Base-by-base conservation (phyloP, 306 rosid species). In the Begonia fuchsioides region DNA sequence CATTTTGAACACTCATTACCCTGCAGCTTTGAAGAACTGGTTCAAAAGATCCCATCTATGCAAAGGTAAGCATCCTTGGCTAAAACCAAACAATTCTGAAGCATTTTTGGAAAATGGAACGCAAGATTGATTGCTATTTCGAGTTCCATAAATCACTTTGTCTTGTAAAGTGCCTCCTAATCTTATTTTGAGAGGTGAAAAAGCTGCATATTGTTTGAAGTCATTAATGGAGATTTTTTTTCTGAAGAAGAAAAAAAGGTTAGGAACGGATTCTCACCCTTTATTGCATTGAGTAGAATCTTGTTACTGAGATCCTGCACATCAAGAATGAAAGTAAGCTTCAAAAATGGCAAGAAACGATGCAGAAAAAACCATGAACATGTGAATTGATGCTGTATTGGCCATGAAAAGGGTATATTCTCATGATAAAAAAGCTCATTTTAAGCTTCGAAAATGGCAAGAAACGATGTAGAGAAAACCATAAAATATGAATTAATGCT, bases 121-220 rank as follows among this genome's bases (percentile, higher is more conserved):
- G 54, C 95, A 90, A 11, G 73, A 72, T 47, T 63, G 55, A 14
- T 49, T 53, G 54, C 65, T 50, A 50, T 79, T 83, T 40, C 60
- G 63, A 44, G 93, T 90, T 2, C 64, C 87, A 69, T 90, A 90
- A 49, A 52, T 69, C 44, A 85, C 63, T 70, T 73, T 79, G 44
- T 90, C 98, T 75, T 90, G 94, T 76, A 90, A 75, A 13, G 64
- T 74, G 48, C 98, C 98, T 7, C 98, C 95, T 57, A 90, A 58
- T 75, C 95, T 85, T 47, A 90, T 59, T 63, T 90, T 90, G 68
- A 90, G 54, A n/a, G 98, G 94, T 13, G 88, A 72, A 75, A 90
- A 90, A 20, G 90, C 98, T 90, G 92, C 79, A 73, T 9, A 26
- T 26, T 26, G 35, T 26, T 26, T 41, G 45, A 11, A 41, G 3